Conservation (phyloP, 2,329 filamentous ascomycete species). For the Curvularia lunata region DNA sequence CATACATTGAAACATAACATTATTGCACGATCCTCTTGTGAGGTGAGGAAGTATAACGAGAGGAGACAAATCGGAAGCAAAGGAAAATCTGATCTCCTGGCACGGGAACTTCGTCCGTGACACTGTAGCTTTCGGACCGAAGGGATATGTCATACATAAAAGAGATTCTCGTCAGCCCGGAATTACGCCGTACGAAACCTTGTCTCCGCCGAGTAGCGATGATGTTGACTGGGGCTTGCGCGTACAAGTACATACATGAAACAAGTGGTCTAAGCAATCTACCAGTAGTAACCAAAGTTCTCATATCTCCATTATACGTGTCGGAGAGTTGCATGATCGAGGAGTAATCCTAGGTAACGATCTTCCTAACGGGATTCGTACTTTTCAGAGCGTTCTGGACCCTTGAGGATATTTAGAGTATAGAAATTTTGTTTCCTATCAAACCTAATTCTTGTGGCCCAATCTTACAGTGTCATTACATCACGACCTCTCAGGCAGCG, state of each 20-base stretch:
- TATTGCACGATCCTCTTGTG: neutral
- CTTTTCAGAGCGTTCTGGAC: neutral
- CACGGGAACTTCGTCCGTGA: slow-evolving; percentile 1
- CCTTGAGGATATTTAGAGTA: neutral
- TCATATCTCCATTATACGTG: no score
- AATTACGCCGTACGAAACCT: slow-evolving; percentile 2
- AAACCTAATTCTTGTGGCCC: neutral
- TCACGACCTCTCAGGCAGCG: neutral
- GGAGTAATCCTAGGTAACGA: neutral
- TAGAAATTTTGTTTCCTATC: neutral
- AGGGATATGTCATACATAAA: slow-evolving; percentile 1
- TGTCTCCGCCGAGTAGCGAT: slow-evolving; percentile 1
- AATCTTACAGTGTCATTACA: neutral
- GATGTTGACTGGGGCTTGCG: neutral
- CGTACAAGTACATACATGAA: neutral
- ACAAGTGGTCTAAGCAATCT: neutral
- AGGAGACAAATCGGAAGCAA: neutral
- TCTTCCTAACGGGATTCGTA: neutral
- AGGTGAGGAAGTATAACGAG: neutral
- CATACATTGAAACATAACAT: neutral
- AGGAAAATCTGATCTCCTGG: neutral
- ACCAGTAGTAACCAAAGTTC: neutral
- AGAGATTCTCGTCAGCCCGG: neutral
- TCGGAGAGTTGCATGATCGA: neutral
- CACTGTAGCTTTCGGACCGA: slow-evolving; percentile 1